A percentile compares a stretch with the other conserved stretches of the same genome.
phyloP scores from a whole-genome alignment of 352 stramenopile species.

The Globisporangium cederbergense region DNA sequence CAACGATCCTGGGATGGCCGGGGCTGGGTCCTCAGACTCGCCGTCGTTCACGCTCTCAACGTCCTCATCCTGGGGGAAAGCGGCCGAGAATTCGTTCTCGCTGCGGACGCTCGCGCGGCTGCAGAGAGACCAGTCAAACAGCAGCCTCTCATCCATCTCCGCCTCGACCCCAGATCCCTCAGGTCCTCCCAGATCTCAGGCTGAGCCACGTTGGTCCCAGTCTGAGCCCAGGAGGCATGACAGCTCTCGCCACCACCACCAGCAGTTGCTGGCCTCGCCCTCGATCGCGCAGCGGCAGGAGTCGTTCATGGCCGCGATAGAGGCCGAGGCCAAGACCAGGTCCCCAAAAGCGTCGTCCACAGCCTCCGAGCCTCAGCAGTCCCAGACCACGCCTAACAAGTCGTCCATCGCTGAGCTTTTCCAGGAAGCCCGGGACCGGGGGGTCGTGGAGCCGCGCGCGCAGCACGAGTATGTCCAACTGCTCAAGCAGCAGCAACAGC shows the following conservation, averaged over 20 bases:
- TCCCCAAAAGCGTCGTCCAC: neutral
- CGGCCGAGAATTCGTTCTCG: slow-evolving; percentile 17
- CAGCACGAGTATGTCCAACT: slow-evolving; percentile 44
- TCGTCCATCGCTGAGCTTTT: slow-evolving; percentile 40
- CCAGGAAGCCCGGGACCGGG: slow-evolving; percentile 32
- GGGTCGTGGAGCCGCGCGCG: slow-evolving; percentile 27
- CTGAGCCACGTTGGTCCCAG: neutral
- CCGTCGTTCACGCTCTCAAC: slow-evolving; percentile 9
- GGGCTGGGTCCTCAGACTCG: neutral
- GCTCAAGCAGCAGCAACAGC: slow-evolving; percentile 16
- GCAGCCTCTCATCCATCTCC: neutral
- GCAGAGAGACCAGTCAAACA: neutral
- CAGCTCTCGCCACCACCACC: neutral
- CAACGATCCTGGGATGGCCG: neutral
- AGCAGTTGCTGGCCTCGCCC: slow-evolving; percentile 7
- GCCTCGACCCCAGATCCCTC: neutral
- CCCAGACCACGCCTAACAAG: neutral
- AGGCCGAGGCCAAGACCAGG: slow-evolving; percentile 29
- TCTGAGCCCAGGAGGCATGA: neutral
- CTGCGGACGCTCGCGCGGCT: slow-evolving; percentile 22
- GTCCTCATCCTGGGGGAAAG: slow-evolving; percentile 12
- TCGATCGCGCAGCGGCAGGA: slow-evolving; percentile 39
- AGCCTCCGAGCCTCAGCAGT: neutral
- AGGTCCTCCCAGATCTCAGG: neutral
- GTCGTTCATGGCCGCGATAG: slow-evolving; percentile 51